Percentiles rank a stretch among this genome's conserved stretches.
Conservation (phyloP, 2,329 filamentous ascomycete genomes). For the Fusarium fujikuroi region DNA sequence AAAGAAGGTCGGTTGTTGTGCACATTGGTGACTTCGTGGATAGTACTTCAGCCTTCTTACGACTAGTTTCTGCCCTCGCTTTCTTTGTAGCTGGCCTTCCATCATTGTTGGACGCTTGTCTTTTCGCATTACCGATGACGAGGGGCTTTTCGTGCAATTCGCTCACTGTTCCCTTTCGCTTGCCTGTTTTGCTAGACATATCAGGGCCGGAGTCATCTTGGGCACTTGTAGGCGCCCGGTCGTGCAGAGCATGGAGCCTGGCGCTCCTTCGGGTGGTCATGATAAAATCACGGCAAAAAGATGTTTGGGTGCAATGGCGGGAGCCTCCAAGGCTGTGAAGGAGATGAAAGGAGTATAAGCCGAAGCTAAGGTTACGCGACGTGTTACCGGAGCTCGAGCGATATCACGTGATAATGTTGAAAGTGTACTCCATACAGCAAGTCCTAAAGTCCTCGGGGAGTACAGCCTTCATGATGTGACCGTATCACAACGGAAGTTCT, state of each 20-base stretch:
- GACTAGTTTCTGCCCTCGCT: background rate
- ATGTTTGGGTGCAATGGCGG: background rate
- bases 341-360: background rate
- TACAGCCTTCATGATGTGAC: background rate
- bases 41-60: background rate
- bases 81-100: background rate
- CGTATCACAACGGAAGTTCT: background rate
- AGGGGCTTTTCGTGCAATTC: background rate
- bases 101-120: background rate
- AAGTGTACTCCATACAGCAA: background rate
- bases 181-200: background rate
- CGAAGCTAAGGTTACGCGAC: background rate
- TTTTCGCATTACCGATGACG: background rate
- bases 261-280: constrained; percentile 28
- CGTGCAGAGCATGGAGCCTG: constrained; percentile 2
- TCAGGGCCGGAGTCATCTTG: background rate
- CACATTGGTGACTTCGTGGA: background rate
- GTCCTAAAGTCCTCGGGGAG: background rate
- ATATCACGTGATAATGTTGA: background rate
- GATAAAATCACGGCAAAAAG: background rate
- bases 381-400: background rate
- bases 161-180: constrained; percentile 12
- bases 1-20: background rate
- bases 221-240: background rate
- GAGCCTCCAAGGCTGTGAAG: background rate